phyloP scores from a whole-genome alignment of 2,329 filamentous ascomycete species.

The Aspergillus calidoustus region DNA sequence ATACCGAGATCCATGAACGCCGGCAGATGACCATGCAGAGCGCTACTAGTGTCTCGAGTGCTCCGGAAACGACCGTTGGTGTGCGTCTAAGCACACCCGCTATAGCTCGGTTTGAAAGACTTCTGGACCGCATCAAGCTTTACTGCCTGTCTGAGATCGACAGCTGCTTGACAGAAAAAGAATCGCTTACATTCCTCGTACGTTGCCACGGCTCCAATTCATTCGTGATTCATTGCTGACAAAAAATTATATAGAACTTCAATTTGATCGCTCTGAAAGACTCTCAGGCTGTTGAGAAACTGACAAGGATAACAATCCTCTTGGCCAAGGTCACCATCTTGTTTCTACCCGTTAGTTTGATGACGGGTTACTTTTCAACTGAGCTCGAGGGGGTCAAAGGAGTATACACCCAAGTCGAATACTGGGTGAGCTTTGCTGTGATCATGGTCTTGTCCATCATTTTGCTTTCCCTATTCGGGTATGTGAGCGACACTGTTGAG shows the following conservation, averaged over 20 bases:
- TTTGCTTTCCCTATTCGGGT: constrained; percentile 61
- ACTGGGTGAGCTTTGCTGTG: constrained; percentile 71
- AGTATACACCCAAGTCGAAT: constrained; percentile 65
- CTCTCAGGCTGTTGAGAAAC: constrained; percentile 70
- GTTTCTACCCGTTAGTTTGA: constrained; percentile 74
- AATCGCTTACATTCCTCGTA: constrained; percentile 70
- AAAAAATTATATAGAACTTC: constrained; percentile 63
- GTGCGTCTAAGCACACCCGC: constrained; percentile 53
- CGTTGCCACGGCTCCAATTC: constrained; percentile 25
- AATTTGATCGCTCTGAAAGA: constrained; percentile 78
- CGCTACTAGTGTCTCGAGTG: constrained; percentile 26
- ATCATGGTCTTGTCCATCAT: constrained; percentile 65
- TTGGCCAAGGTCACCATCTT: constrained; percentile 76
- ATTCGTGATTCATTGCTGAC: constrained; percentile 11
- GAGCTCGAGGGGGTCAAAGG: constrained; percentile 62
- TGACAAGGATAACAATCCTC: constrained; percentile 73
- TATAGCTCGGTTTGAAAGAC: constrained; percentile 62
- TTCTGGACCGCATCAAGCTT: constrained; percentile 64
- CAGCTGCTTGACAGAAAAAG: constrained; percentile 70
- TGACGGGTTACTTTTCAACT: constrained; percentile 75
- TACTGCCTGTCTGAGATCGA: constrained; percentile 68
- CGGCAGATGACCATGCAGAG: constrained; percentile 35
- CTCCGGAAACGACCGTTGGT: constrained; percentile 38
- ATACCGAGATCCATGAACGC: constrained; percentile 46
- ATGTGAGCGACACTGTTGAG: constrained; percentile 62